Evolutionary conservation across 805 yeast species (phyloP), one percentile per base, ranked within the genome.

Genomic region (Wickerhamiella siamensis): DNA sequence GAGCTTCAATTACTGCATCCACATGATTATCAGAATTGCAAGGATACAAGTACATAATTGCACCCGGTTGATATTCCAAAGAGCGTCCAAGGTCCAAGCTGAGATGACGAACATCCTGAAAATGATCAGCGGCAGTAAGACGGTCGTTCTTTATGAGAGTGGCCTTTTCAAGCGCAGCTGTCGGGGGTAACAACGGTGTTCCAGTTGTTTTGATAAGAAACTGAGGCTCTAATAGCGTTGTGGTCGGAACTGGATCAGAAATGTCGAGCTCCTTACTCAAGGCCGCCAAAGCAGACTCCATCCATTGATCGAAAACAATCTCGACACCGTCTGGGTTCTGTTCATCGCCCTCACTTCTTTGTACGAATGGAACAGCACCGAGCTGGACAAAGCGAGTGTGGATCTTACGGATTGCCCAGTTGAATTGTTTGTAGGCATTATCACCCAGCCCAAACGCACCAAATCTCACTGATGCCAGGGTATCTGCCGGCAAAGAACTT

Each of bases 361-460:
- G 69, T 39, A 79, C 68, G 4, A 84, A 59, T 52, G 80, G 91
- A 0, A 48, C 45, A 2, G 88, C 94, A 1, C 98, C 97, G 14
- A 91, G 64, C 59, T 88, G 96, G 21, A 67, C 52, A 26, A 88
- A 54, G 44, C 98, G 67, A 18, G 75, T 70, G 57, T 88, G 94
- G 15, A 91, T 60, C 54, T 88, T 87, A 46, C 78, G 72, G 31
- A 80, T 73, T n/a, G 95, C 95, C 67, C 77, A 77, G 60, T 91
- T 88, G 62, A 75, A 91, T 48, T 79, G 73, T 4, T 93, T 83
- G 57, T 91, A 91, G 1, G 94, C 79, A 0, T 94, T 79, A 58
- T 91, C 97, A 20, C 99, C 99, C 1, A 91, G 62, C 0, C 98
- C 99, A 54, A 91, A 80, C 2, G 84, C 71, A 2, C 88, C 72